Percentiles rank a stretch among this genome's conserved stretches.
Evolutionary conservation across 768 basidiomycete genomes (phyloP).

Genomic region (Leccinum boreale): DNA sequence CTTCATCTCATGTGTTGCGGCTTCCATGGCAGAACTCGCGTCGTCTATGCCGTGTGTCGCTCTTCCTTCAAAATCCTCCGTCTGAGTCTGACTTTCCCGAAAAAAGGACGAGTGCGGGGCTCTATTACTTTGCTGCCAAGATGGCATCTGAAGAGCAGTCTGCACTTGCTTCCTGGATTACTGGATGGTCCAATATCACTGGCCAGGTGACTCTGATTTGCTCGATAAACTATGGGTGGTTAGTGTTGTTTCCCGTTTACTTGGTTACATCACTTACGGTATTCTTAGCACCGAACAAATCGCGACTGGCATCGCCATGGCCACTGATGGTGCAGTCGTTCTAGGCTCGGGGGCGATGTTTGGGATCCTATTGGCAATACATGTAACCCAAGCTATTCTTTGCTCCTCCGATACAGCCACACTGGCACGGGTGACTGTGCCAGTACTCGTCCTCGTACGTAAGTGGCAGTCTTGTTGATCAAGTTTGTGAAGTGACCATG

Average conservation of each 20-base stretch:
- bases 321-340: constrained; percentile 15
- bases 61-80: not conserved
- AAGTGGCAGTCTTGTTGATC: not conserved
- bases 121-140: constrained; percentile 25
- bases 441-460: constrained; percentile 10
- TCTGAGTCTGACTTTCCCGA: not conserved
- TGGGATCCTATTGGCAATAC: constrained; percentile 20
- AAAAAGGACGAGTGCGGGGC: constrained; percentile 23
- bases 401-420: constrained; percentile 19
- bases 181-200: constrained; percentile 24
- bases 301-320: constrained; percentile 17
- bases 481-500: not conserved
- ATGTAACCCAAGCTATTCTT: constrained; percentile 13
- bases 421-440: constrained; percentile 17
- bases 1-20: constrained; percentile 7
- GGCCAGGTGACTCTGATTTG: constrained; percentile 24
- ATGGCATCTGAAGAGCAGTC: constrained; percentile 21
- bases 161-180: constrained; percentile 25
- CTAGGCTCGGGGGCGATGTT: constrained; percentile 16
- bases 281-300: constrained; percentile 14
- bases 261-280: not conserved
- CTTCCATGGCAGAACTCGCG: constrained; percentile 8
- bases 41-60: constrained; percentile 6
- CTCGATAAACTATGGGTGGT: constrained; percentile 22
- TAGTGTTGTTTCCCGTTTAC: not conserved